phyloP scores from a whole-genome alignment of 1,284 basidiomycete genomes.

The Sanguinoderma infundibulare region DNA sequence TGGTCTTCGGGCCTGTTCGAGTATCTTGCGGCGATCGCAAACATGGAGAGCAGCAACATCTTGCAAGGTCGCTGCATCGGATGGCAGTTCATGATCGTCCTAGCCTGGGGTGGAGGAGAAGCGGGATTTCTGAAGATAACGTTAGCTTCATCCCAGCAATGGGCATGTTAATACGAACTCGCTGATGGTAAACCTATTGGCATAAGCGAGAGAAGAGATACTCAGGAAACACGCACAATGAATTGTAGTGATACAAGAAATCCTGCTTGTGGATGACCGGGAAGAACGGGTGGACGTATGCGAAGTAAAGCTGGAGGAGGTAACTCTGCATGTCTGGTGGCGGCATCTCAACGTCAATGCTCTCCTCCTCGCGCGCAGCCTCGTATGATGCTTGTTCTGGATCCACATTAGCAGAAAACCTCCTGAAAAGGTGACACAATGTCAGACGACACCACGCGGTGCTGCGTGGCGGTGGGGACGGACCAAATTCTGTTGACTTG shows the following conservation, averaged over 20 bases:
- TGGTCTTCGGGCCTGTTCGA: conserved; percentile 46
- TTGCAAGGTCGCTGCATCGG: conserved; percentile 68
- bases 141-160: background rate
- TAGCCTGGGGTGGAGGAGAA: background rate
- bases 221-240: conserved; percentile 45
- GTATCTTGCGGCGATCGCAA: conserved; percentile 78
- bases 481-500: conserved; percentile 80
- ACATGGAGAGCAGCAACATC: conserved; percentile 77
- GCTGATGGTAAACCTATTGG: background rate
- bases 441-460: background rate
- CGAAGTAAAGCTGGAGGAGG: conserved; percentile 78
- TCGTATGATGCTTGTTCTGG: conserved; percentile 50
- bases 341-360: conserved; percentile 56
- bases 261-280: conserved; percentile 75
- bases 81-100: conserved; percentile 35
- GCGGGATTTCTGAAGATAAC: background rate
- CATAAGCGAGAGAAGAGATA: background rate
- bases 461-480: conserved; percentile 7
- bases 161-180: conserved; percentile 1
- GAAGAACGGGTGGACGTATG: conserved; percentile 79
- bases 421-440: conserved; percentile 47
- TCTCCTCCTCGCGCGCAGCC: conserved; percentile 39
- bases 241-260: conserved; percentile 68
- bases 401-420: conserved; percentile 55
- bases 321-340: conserved; percentile 63